Percentiles rank a stretch among this genome's conserved stretches.
phyloP scores from a whole-genome alignment of 441 rosid genomes.

The Syzygium syzygioides region DNA sequence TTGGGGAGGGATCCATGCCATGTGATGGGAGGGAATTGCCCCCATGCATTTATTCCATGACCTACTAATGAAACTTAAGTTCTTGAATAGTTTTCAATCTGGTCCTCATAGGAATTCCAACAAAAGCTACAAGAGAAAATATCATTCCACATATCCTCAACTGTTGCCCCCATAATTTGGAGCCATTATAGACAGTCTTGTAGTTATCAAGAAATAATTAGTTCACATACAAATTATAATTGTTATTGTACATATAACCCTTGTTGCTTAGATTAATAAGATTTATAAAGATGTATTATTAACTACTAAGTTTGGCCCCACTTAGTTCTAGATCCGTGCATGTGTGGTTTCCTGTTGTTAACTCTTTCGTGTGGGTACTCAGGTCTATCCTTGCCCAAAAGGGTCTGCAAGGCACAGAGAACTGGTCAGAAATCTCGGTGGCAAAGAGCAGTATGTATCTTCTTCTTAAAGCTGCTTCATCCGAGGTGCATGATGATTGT shows the following conservation, averaged over 20 bases:
- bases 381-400: slow-evolving; percentile 92
- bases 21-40: not conserved
- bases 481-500: not conserved
- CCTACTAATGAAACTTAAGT: not conserved
- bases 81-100: not conserved
- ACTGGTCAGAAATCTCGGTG: slow-evolving; percentile 61
- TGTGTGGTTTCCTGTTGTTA: not conserved
- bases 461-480: not conserved
- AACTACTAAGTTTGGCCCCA: not conserved
- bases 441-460: slow-evolving; percentile 66
- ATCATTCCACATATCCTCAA: not conserved
- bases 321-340: not conserved
- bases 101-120: not conserved
- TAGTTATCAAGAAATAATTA: not conserved
- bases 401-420: slow-evolving; percentile 79
- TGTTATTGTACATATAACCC: not conserved
- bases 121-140: not conserved
- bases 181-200: not conserved
- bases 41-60: not conserved
- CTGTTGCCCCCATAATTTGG: not conserved
- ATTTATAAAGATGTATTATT: not conserved
- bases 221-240: not conserved
- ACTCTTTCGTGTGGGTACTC: slow-evolving; percentile 12
- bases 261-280: not conserved
- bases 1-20: not conserved